Percentiles rank a stretch among this genome's conserved stretches.
phyloP scores from a whole-genome alignment of 345 rosid genomes.

The Corchorus olitorius region DNA sequence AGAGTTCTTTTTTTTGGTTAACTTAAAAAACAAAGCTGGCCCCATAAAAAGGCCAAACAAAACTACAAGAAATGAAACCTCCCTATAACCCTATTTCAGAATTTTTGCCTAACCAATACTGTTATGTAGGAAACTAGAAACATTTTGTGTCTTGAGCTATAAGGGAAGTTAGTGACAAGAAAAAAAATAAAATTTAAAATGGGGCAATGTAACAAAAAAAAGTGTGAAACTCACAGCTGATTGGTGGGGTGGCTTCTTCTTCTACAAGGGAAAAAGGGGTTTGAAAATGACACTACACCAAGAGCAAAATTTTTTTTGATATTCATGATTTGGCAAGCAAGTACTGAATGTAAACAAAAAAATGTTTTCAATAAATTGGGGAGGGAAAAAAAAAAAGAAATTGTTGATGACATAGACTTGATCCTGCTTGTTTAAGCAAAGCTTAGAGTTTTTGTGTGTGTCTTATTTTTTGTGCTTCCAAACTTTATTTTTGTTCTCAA shows the following conservation, averaged over 20 bases:
- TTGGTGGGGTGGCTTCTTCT: slow-evolving; percentile 70
- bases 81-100: neutral
- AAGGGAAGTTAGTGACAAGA: slow-evolving; percentile 36
- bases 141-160: slow-evolving; percentile 32
- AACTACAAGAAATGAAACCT: neutral
- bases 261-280: slow-evolving; percentile 43
- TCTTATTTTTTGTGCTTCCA: neutral
- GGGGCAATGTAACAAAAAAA: neutral
- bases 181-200: neutral
- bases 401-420: neutral
- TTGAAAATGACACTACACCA: slow-evolving; percentile 67
- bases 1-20: neutral
- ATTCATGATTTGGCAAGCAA: slow-evolving; percentile 46
- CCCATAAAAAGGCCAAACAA: slow-evolving; percentile 23
- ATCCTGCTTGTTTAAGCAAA: slow-evolving; percentile 45
- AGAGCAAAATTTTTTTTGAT: slow-evolving; percentile 38
- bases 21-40: slow-evolving; percentile 28
- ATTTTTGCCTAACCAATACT: neutral
- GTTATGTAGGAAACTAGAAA: neutral
- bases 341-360: slow-evolving; percentile 21
- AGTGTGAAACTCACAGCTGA: slow-evolving; percentile 56
- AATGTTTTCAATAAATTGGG: neutral
- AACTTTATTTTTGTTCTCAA: neutral
- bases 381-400: neutral
- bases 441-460: slow-evolving; percentile 22